Conservation (phyloP, 2,329 filamentous ascomycete species). For the Aspergillus sp. region DNA sequence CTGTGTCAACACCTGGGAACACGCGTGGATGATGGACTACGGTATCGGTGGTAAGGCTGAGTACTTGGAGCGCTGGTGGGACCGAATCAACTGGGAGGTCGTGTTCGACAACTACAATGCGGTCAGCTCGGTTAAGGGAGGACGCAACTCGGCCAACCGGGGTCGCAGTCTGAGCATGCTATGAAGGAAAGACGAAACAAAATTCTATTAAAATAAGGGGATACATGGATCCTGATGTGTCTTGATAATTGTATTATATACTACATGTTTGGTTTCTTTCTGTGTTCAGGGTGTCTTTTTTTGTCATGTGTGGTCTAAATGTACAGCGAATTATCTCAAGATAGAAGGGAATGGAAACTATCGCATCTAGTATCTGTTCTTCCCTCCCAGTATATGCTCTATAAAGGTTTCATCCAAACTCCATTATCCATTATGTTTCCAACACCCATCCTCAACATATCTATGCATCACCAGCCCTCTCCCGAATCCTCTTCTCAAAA, state of each 20-base stretch:
- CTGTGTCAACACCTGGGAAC: conserved; percentile 95
- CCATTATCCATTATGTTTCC: no score
- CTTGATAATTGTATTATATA: conserved; percentile 24
- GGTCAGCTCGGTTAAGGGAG: conserved; percentile 18
- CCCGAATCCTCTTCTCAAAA: conserved; percentile 75
- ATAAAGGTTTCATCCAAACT: background rate
- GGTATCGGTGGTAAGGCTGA: conserved; percentile 68
- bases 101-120: conserved; percentile 52
- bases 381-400: conserved; percentile 7
- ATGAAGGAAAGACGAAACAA: conserved; percentile 4
- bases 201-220: no score
- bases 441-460: no score
- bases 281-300: conserved; percentile 2
- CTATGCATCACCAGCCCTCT: conserved; percentile 30
- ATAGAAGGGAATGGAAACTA: conserved; percentile 4
- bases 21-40: conserved; percentile 84
- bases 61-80: conserved; percentile 82
- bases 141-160: conserved; percentile 9
- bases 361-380: no score
- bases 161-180: conserved; percentile 23
- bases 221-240: conserved; percentile 4
- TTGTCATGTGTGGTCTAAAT: conserved; percentile 9
- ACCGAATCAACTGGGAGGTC: conserved; percentile 75
- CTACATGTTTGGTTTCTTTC: conserved; percentile 13
- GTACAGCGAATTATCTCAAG: conserved; percentile 11